Conservation (phyloP, 2,329 filamentous ascomycete genomes). For the Phialophora expanda region DNA sequence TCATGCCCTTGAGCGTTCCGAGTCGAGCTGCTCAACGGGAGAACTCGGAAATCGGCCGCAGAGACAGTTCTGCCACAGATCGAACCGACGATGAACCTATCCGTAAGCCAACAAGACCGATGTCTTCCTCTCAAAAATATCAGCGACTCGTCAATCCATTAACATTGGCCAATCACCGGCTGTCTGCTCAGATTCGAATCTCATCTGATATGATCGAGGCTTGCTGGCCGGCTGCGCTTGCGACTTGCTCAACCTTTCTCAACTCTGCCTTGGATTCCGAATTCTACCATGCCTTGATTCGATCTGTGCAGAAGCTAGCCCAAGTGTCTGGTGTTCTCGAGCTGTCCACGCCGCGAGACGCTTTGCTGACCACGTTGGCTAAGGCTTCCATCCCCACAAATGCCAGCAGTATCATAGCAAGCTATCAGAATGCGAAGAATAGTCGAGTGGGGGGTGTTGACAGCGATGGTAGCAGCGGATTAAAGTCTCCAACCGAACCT, state of each 20-base stretch:
- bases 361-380: conserved; percentile 89
- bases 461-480: conserved; percentile 11
- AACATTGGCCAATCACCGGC: conserved; percentile 71
- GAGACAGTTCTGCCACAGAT: conserved; percentile 39
- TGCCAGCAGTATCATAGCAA: conserved; percentile 40
- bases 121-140: conserved; percentile 57
- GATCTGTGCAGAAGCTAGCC: conserved; percentile 92
- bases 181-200: conserved; percentile 72
- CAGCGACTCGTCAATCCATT: conserved; percentile 85
- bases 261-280: conserved; percentile 90
- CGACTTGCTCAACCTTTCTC: conserved; percentile 92
- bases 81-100: conserved; percentile 25
- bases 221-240: conserved; percentile 94
- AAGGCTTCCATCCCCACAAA: conserved; percentile 92
- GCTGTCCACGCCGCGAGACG: conserved; percentile 84
- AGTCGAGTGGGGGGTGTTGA: conserved; percentile 15
- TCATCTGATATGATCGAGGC: conserved; percentile 84
- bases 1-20: conserved; percentile 86
- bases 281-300: conserved; percentile 88
- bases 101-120: conserved; percentile 18
- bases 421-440: conserved; percentile 24
- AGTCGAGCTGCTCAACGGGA: conserved; percentile 53
- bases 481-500: conserved; percentile 28
- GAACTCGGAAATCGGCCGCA: conserved; percentile 26
- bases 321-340: conserved; percentile 91